phyloP scores from a whole-genome alignment of 2,329 filamentous ascomycete species.

The Aphanoascus verrucosus region DNA sequence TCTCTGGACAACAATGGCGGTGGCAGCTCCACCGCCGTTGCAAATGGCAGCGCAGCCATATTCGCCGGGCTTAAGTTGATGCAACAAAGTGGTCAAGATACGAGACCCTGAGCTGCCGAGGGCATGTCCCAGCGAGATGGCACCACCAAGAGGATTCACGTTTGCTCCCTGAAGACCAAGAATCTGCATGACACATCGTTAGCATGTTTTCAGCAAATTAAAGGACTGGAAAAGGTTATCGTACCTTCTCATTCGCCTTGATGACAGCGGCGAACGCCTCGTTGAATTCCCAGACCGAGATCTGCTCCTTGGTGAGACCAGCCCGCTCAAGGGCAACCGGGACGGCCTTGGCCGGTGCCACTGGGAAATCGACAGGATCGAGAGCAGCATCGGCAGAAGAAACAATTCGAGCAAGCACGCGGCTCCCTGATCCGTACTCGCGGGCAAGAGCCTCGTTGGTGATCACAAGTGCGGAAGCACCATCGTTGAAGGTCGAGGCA shows the following conservation, averaged over 20 bases:
- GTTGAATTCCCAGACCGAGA: slow-evolving; percentile 96
- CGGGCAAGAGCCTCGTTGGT: slow-evolving; percentile 70
- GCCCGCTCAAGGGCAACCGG: slow-evolving; percentile 80
- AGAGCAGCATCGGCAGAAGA: slow-evolving; percentile 81
- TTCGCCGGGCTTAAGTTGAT: slow-evolving; percentile 83
- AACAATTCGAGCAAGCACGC: slow-evolving; percentile 78
- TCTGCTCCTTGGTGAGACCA: slow-evolving; percentile 81
- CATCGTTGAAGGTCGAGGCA: slow-evolving; percentile 88
- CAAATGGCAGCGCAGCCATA: slow-evolving; percentile 95
- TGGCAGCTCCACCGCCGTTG: slow-evolving; percentile 89
- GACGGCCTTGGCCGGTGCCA: slow-evolving; percentile 85
- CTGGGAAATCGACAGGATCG: slow-evolving; percentile 84
- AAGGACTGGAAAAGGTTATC: slow-evolving; percentile 13
- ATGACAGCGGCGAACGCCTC: slow-evolving; percentile 95
- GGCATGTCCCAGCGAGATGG: slow-evolving; percentile 84
- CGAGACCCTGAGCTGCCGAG: slow-evolving; percentile 86
- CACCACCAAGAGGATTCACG: slow-evolving; percentile 81
- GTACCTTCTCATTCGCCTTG: slow-evolving; percentile 80
- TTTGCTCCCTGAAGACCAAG: slow-evolving; percentile 67
- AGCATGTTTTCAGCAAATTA: slow-evolving; percentile 5
- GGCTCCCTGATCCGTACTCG: slow-evolving; percentile 63
- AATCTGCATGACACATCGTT: slow-evolving; percentile 43
- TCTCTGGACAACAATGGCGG: slow-evolving; percentile 81
- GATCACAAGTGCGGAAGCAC: slow-evolving; percentile 79
- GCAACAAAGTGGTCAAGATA: slow-evolving; percentile 79